Evolutionary conservation across 2,329 filamentous ascomycete genomes (phyloP).

Genomic region (Microdochium paspali): DNA sequence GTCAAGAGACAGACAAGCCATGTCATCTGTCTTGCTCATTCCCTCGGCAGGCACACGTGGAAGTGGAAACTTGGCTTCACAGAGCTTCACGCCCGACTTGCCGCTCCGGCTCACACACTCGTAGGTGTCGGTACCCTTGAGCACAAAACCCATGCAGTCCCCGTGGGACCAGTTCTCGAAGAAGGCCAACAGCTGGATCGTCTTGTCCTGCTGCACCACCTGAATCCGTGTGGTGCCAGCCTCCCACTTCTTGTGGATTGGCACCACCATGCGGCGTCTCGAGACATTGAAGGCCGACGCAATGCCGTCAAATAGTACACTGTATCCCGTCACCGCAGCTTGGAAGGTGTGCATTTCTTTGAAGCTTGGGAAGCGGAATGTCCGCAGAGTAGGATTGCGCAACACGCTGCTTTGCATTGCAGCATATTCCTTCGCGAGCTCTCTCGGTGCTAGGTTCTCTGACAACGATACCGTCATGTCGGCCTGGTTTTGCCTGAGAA

Average conservation of each 20-base stretch:
- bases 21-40: constrained; percentile 43
- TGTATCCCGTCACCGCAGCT: constrained; percentile 68
- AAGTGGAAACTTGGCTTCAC: constrained; percentile 85
- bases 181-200: constrained; percentile 73
- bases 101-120: constrained; percentile 56
- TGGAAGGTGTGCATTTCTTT: constrained; percentile 72
- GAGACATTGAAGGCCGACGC: constrained; percentile 73
- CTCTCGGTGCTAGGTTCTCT: constrained; percentile 53
- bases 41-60: constrained; percentile 51
- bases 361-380: constrained; percentile 57
- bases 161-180: constrained; percentile 84
- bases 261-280: constrained; percentile 78
- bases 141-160: constrained; percentile 78
- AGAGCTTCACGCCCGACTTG: constrained; percentile 67
- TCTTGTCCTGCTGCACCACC: constrained; percentile 66
- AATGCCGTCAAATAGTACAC: constrained; percentile 63
- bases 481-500: constrained; percentile 64
- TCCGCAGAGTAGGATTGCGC: constrained; percentile 56
- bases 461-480: constrained; percentile 71
- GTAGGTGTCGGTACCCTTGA: constrained; percentile 77
- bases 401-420: constrained; percentile 49
- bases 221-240: constrained; percentile 72
- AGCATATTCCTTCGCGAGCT: constrained; percentile 52
- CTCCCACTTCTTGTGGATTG: constrained; percentile 92
- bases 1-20: constrained; percentile 75